Evolutionary conservation across 2,329 filamentous ascomycete genomes (phyloP).

Genomic region (Neoarthrinium moseri): DNA sequence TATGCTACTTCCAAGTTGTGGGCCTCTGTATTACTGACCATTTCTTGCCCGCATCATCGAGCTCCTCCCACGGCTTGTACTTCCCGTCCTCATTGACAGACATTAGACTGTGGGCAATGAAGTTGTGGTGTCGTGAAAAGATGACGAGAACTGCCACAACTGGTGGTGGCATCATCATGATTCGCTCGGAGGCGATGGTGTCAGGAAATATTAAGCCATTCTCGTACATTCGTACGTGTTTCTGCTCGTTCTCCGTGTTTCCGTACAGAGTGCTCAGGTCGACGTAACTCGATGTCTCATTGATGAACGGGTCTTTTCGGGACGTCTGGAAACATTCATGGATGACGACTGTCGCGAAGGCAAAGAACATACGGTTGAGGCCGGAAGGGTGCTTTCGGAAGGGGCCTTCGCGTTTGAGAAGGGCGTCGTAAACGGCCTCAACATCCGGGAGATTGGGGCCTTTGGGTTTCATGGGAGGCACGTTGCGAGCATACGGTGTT

Average conservation of each 20-base stretch:
- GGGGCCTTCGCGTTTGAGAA: slow-evolving; percentile 37
- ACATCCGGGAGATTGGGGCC: slow-evolving; percentile 46
- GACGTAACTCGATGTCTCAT: slow-evolving; percentile 46
- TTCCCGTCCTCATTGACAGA: slow-evolving; percentile 42
- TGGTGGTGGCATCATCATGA: slow-evolving; percentile 47
- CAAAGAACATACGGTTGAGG: slow-evolving; percentile 44
- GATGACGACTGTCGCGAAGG: slow-evolving; percentile 45
- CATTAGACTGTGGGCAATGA: slow-evolving; percentile 36
- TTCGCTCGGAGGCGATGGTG: slow-evolving; percentile 40
- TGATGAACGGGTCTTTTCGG: slow-evolving; percentile 37
- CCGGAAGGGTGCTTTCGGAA: slow-evolving; percentile 43
- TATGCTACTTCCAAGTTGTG: slow-evolving; percentile 2
- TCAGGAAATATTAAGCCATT: slow-evolving; percentile 42
- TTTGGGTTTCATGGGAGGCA: slow-evolving; percentile 44
- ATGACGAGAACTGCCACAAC: slow-evolving; percentile 39
- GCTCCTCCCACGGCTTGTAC: slow-evolving; percentile 37
- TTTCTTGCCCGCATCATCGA: slow-evolving; percentile 32
- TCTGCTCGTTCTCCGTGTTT: slow-evolving; percentile 40
- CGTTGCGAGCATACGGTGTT: slow-evolving; percentile 41
- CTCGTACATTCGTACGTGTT: slow-evolving; percentile 38
- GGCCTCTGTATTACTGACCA: slow-evolving; percentile 28
- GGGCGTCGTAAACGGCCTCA: slow-evolving; percentile 44
- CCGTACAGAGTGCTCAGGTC: slow-evolving; percentile 45
- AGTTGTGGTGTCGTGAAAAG: slow-evolving; percentile 45
- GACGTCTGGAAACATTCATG: slow-evolving; percentile 46